Evolutionary conservation across 345 rosid genomes (phyloP), one percentile per base, ranked within the genome.

Genomic region (Nephelium lappaceum): DNA sequence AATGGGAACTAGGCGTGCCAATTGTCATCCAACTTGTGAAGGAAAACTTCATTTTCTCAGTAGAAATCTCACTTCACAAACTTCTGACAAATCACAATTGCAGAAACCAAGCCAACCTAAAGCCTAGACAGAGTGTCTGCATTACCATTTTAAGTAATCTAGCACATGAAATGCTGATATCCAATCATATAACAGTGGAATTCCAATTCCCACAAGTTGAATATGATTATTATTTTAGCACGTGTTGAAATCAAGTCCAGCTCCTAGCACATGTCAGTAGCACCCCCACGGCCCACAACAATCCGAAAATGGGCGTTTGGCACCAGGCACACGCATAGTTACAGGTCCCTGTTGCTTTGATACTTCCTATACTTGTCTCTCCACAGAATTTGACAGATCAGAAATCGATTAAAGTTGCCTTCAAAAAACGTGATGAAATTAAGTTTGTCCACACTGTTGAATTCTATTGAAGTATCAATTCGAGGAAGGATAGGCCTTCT

Each of bases 71-170:
- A 19, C 43, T 18, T 31, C 45, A 43, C 60, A 45, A 63, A 69
- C 14, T 62, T 27, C 55, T 25, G 69, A 69, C 25, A 25, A 62
- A 8, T 31, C 45, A 45, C 45, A 45, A 16, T 31, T 9, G 18
- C 51, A 38, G 49, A 47, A 64, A 18, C 78, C 43, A 64, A 45
- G 5, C 71, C 38, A 19, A 42, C 57, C 67, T 36, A 24, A 43
- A 19, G 11, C 43, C 11, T n/a, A 8, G 18, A 61, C 63, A 77
- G 58, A 5, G 16, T 6, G 77, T 51, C 49, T 10, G 42, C 23
- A 5, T 38, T 74, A 21, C 83, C 73, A 71, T 47, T 77, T 71
- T 11, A 0, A 75, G 87, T 65, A 75, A 85, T 49, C 71, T 2
- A 58, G 66, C 85, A 72, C 85, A 42, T 82, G 83, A 14, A 69